phyloP scores from a whole-genome alignment of 2,329 filamentous ascomycete species.

The Aureobasidium subglaciale region DNA sequence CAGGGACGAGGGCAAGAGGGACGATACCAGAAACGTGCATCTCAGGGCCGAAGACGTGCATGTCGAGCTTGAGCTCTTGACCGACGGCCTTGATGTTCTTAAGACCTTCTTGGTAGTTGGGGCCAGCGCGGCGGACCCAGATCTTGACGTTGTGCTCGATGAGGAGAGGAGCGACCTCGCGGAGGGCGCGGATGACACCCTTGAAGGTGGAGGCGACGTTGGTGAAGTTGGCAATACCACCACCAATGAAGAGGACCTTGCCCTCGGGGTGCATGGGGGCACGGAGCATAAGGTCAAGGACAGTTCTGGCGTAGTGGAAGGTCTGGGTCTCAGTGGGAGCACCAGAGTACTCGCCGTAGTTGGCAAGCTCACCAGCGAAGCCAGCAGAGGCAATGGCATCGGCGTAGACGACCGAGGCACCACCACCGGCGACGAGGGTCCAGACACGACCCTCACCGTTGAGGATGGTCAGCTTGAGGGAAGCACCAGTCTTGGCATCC shows the following conservation, averaged over 20 bases:
- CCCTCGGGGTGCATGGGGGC: conserved; percentile 77
- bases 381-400: conserved; percentile 96
- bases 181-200: conserved; percentile 93
- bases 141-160: conserved; percentile 97
- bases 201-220: conserved; percentile 98
- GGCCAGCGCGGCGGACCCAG: conserved; percentile 85
- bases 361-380: conserved; percentile 92
- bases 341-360: conserved; percentile 99
- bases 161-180: conserved; percentile 78
- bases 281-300: conserved; percentile 95
- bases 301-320: conserved; percentile 96
- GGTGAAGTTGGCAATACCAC: conserved; percentile 99
- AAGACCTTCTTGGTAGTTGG: conserved; percentile 99
- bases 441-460: conserved; percentile 89
- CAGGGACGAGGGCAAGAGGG: conserved; percentile 67
- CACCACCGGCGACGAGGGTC: conserved; percentile 98
- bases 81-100: conserved; percentile 99
- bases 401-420: conserved; percentile 97
- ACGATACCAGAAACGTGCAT: conserved; percentile 94
- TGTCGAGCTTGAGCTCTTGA: conserved; percentile 87
- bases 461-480: conserved; percentile 93
- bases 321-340: conserved; percentile 98
- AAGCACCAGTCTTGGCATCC: conserved; percentile 98
- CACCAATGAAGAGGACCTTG: conserved; percentile 99
- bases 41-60: conserved; percentile 80